Evolutionary conservation across 2,329 filamentous ascomycete species (phyloP).

Genomic region (Cladosporium sp.): DNA sequence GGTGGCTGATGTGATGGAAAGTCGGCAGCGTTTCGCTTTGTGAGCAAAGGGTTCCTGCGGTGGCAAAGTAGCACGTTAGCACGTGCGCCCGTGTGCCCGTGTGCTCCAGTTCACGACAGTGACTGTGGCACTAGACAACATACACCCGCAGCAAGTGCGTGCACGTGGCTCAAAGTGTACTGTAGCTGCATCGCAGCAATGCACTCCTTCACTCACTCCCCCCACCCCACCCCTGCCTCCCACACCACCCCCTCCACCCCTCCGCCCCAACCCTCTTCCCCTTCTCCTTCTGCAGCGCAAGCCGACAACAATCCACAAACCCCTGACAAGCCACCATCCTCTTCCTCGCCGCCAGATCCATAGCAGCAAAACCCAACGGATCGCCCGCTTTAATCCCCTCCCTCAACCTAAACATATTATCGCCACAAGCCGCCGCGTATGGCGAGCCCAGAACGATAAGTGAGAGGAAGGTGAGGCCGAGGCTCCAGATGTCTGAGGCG

Average conservation of each 20-base stretch:
- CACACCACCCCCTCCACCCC: slow-evolving; percentile 38
- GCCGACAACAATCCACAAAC: slow-evolving; percentile 42
- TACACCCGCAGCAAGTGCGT: too few relatives aligned
- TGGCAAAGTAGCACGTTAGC: neutral
- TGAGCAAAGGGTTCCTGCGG: neutral
- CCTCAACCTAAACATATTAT: slow-evolving; percentile 46
- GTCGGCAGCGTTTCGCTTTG: neutral
- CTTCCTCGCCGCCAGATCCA: slow-evolving; percentile 39
- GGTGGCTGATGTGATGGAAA: neutral
- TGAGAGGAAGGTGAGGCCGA: slow-evolving; percentile 49
- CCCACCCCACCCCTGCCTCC: slow-evolving; percentile 27
- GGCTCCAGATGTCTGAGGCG: slow-evolving; percentile 47
- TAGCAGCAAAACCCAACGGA: slow-evolving; percentile 44
- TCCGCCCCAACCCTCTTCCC: slow-evolving; percentile 34
- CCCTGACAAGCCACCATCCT: slow-evolving; percentile 37
- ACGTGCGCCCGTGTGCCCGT: too few relatives aligned
- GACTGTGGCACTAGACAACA: too few relatives aligned
- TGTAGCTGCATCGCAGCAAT: too few relatives aligned
- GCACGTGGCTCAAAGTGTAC: too few relatives aligned
- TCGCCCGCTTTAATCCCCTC: slow-evolving; percentile 49
- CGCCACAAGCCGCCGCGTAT: slow-evolving; percentile 41
- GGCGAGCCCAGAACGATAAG: slow-evolving; percentile 47
- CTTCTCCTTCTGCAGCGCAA: slow-evolving; percentile 42
- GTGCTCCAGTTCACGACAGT: too few relatives aligned
- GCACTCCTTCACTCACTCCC: neutral